These are phyloP conservation scores for Xylariales sp. DNA, from an alignment of 2,329 filamentous ascomycete species.

Conservation along the genomic window DNA sequence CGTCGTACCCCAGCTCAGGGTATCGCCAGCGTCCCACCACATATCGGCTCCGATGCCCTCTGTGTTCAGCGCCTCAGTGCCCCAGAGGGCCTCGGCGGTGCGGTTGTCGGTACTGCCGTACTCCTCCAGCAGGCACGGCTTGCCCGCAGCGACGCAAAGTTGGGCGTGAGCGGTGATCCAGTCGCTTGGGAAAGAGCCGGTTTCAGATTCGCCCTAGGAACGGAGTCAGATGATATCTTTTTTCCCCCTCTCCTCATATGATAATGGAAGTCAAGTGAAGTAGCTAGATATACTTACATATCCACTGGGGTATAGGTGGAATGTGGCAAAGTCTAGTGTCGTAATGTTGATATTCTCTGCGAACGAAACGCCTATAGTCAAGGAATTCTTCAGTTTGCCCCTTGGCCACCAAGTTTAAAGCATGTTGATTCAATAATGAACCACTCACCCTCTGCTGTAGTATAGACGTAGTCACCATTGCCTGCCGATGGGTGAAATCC, in stretches of 20 bases:
- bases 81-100: slow-evolving; percentile 22
- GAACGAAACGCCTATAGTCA: no score
- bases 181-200: slow-evolving; percentile 28
- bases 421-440: no score
- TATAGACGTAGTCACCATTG: slow-evolving; percentile 48
- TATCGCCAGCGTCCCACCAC: slow-evolving; percentile 27
- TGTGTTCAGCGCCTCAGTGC: slow-evolving; percentile 19
- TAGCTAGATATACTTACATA: no score
- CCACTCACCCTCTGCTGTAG: slow-evolving; percentile 49
- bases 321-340: slow-evolving; percentile 48
- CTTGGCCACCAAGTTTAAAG: no score
- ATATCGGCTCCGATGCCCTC: slow-evolving; percentile 21
- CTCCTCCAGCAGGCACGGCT: slow-evolving; percentile 35
- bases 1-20: slow-evolving; percentile 33
- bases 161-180: slow-evolving; percentile 33
- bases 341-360: slow-evolving; percentile 45
- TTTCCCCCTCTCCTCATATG: no score
- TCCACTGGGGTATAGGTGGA: slow-evolving; percentile 44
- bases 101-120: slow-evolving; percentile 28
- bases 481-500: slow-evolving; percentile 41
- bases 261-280: no score
- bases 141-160: slow-evolving; percentile 32
- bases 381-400: no score
- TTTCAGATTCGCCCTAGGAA: slow-evolving; percentile 13
- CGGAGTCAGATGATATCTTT: no score